Evolutionary conservation across 73 alveolate genomes (phyloP), one percentile per base, ranked within the genome.

Genomic region (Paramecium bursaria): DNA sequence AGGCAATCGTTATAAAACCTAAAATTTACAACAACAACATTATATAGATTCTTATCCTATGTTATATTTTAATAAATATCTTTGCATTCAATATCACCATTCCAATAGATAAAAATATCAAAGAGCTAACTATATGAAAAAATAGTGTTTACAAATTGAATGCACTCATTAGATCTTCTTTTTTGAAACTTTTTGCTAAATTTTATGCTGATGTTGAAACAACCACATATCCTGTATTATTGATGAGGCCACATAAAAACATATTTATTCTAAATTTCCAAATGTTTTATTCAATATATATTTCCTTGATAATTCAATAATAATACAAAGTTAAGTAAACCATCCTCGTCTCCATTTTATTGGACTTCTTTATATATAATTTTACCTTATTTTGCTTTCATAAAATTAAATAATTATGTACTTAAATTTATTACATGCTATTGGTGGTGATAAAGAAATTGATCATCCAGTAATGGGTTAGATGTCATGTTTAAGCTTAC

Each of bases 181-280:
- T 79, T 22, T 79, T 47, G 42, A 79, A 79, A 15, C 46, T 54
- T 26, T 79, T 79, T 10, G 89, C 89, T 7, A 79, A 53, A 4
- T 67, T 49, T 47, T 79, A 54, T 1, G 89, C 89, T 4, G 89
- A 47, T 3, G 89, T 79, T 13, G 85, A 57, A 6, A 79, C 89
- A 26, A 79, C 17, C 2, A 79, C 89, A 53, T 79, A 79, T 23
- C 89, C 89, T 15, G 89, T 79, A 54, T 79, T 79, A 79, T 79
- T 79, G 14, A 79, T 79, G n/a, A 79, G 31, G 22, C 89, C 89
- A 54, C 75, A 53, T 30, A 79, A 19, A 51, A 79, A 79, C 82
- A 67, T 67, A 0, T 53, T 57, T 39, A 67, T 6, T 1, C 39
- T 31, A 67, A 39, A 67, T n/a, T 67, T 67, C 1, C 14, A 39